Conservation (phyloP, 2,329 filamentous ascomycete genomes). For the Aureobasidium sp. region DNA sequence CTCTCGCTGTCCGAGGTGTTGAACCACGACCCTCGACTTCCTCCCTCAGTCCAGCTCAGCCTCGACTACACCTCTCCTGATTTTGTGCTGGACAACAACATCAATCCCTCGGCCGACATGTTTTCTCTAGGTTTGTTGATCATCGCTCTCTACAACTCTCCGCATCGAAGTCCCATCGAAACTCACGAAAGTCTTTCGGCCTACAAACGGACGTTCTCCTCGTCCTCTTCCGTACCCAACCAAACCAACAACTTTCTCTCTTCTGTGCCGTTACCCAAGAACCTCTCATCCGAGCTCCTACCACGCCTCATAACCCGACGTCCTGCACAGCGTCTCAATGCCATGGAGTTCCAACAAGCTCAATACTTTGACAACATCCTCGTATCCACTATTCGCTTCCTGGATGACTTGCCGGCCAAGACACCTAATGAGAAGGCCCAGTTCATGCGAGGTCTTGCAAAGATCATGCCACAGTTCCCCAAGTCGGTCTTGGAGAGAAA, state of each 20-base stretch:
- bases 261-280: constrained; percentile 67
- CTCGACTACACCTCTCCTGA: constrained; percentile 92
- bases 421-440: constrained; percentile 82
- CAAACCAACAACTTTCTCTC: constrained; percentile 76
- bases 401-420: constrained; percentile 86
- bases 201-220: constrained; percentile 77
- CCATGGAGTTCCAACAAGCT: constrained; percentile 87
- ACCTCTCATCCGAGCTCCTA: constrained; percentile 65
- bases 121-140: constrained; percentile 88
- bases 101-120: constrained; percentile 78
- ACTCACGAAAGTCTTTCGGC: constrained; percentile 69
- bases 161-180: constrained; percentile 78
- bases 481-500: constrained; percentile 93
- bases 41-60: constrained; percentile 74
- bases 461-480: constrained; percentile 85
- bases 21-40: constrained; percentile 76
- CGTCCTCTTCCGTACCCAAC: constrained; percentile 69
- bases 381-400: constrained; percentile 89
- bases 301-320: constrained; percentile 79
- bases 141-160: constrained; percentile 87
- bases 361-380: constrained; percentile 96
- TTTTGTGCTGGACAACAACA: constrained; percentile 83
- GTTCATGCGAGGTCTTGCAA: constrained; percentile 80
- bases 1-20: constrained; percentile 75
- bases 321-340: constrained; percentile 78